Evolutionary conservation across 2,329 filamentous ascomycete genomes (phyloP), one percentile per base, ranked within the genome.

Genomic region (Berkeleyomyces basicola): DNA sequence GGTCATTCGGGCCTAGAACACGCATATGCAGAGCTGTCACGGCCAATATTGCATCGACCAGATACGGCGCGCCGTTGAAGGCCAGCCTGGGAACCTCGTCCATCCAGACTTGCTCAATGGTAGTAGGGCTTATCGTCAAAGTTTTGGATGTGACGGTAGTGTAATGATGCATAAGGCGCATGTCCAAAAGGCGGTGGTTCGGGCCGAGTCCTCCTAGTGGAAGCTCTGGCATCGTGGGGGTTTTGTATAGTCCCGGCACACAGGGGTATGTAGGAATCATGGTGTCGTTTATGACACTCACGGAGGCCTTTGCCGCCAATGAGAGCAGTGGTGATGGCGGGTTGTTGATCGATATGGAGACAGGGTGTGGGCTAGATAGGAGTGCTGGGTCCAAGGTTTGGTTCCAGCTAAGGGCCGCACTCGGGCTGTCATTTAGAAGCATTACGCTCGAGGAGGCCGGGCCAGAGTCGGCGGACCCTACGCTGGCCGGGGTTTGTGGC

Each of bases 121-220:
- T 70, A 0, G 78, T 75, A 2, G 77, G 78, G 64, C 77, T 76
- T 61, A 79, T 77, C 37, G 82, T 75, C 9, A 86, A 75, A 0
- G 83, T 86, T 66, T 81, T 78, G 66, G 78, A 80, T 0, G 82
- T 86, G 65, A 77, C 74, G 44, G 79, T 79, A 5, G 82, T 84
- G 69, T 82, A 86, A 64, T 86, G 81, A 68, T 86, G 83, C 72
- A 86, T 79, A 42, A 86, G 74, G 58, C 78, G 79, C 63, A 86
- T 74, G 70, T 86, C 83, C 65, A 84, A 73, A 65, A 83, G 73
- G 70, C 58, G 73, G 75, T 72, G 63, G 33, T 62, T 65, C 3
- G 47, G 37, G 14, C 68, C 67, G 36, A 65, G 51, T 16, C 63
- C 63, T 9, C 63, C 61, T 4, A 65, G 42, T 16, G 63, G 63